Percentiles rank a stretch among this genome's conserved stretches.
phyloP scores from a whole-genome alignment of 2,329 filamentous ascomycete species.

The Xylaria sp. region DNA sequence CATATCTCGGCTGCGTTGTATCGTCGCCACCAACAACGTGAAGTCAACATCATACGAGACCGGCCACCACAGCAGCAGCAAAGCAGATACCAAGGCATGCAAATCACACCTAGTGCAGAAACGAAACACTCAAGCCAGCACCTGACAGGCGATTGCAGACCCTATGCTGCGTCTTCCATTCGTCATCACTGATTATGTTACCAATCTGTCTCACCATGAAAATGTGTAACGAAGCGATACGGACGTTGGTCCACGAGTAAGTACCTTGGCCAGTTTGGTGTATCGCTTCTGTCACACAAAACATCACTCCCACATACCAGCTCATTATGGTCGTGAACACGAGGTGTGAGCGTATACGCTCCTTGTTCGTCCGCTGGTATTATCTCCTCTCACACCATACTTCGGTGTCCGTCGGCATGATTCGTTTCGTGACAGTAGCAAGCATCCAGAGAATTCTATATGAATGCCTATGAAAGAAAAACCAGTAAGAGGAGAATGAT shows the following conservation, averaged over 20 bases:
- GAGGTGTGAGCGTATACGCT: not conserved
- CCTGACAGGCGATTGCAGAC: constrained; percentile 13
- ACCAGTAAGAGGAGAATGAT: too few relatives aligned
- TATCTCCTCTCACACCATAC: not conserved
- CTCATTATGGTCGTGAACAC: constrained; percentile 3
- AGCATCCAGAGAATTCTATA: not conserved
- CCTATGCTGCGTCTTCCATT: constrained; percentile 13
- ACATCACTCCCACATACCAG: constrained; percentile 3
- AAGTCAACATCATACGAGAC: constrained; percentile 15
- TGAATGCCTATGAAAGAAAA: not conserved
- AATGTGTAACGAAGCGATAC: constrained; percentile 18
- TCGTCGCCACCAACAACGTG: constrained; percentile 18
- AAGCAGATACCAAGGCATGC: not conserved
- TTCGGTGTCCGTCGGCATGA: not conserved
- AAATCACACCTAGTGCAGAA: constrained; percentile 13
- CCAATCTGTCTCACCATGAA: constrained; percentile 24
- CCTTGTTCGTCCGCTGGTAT: not conserved
- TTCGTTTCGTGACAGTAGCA: not conserved
- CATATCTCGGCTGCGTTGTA: constrained; percentile 3
- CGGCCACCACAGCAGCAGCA: not conserved
- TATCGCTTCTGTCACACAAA: not conserved
- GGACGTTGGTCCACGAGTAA: not conserved
- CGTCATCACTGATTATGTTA: constrained; percentile 13
- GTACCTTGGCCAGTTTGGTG: not conserved
- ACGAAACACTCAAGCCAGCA: constrained; percentile 22